These are phyloP conservation scores for Sphagnurus paluster DNA, from an alignment of 1,284 basidiomycete species.

Conservation along the genomic window DNA sequence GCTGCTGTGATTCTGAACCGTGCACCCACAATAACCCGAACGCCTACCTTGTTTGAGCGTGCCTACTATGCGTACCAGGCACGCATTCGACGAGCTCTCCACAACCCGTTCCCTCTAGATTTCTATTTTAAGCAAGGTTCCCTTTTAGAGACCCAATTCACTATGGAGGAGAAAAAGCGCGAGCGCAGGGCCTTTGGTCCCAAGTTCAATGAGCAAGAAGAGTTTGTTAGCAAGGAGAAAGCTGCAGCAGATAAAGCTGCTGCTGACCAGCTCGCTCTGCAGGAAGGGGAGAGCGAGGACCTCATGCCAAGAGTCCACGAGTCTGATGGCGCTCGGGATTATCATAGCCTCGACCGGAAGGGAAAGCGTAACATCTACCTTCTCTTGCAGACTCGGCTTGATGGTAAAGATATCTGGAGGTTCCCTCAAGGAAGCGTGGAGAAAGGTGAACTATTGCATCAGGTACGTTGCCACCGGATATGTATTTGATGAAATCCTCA, in stretches of 20 bases:
- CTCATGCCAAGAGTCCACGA: slow-evolving; percentile 59
- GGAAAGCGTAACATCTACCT: slow-evolving; percentile 88
- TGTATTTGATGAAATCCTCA: background rate
- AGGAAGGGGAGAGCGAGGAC: slow-evolving; percentile 65
- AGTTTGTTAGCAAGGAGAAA: slow-evolving; percentile 39
- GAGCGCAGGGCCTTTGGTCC: slow-evolving; percentile 73
- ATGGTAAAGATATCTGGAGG: slow-evolving; percentile 67
- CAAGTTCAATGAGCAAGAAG: slow-evolving; percentile 45
- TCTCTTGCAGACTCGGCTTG: slow-evolving; percentile 59
- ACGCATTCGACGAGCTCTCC: slow-evolving; percentile 80
- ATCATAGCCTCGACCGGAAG: slow-evolving; percentile 77
- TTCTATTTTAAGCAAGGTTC: slow-evolving; percentile 97
- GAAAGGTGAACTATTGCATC: slow-evolving; percentile 67
- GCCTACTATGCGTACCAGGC: slow-evolving; percentile 89
- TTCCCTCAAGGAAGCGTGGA: slow-evolving; percentile 76
- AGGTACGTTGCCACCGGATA: slow-evolving; percentile 41
- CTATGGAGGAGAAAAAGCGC: slow-evolving; percentile 66
- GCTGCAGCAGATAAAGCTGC: slow-evolving; percentile 49
- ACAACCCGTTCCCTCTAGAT: slow-evolving; percentile 86
- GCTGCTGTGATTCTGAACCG: slow-evolving; percentile 81
- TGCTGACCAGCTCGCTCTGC: slow-evolving; percentile 61
- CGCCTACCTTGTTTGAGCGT: slow-evolving; percentile 77
- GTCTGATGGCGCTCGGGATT: slow-evolving; percentile 62
- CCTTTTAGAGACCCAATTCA: slow-evolving; percentile 82
- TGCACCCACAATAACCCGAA: slow-evolving; percentile 78